phyloP scores from a whole-genome alignment of 805 yeast species.

The Deakozyma indianensis region DNA sequence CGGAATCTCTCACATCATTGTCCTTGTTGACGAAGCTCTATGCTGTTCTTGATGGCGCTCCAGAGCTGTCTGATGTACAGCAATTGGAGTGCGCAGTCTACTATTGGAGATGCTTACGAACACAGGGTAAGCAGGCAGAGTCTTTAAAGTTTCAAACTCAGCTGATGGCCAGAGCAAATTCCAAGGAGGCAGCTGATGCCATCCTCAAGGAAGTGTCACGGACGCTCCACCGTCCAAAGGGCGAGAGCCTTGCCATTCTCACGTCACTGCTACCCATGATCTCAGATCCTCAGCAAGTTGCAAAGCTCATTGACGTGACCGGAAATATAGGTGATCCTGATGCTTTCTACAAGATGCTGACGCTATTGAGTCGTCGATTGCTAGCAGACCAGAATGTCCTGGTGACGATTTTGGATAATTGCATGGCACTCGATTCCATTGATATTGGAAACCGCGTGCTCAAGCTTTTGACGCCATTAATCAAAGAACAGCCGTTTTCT shows the following conservation, averaged over 20 bases:
- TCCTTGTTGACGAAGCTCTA: conserved; percentile 10
- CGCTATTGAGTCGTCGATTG: not conserved
- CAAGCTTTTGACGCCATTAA: conserved; percentile 1
- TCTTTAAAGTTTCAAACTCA: conserved; percentile 10
- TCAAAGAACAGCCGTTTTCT: conserved; percentile 7
- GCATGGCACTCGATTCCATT: conserved; percentile 7
- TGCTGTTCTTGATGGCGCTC: conserved; percentile 9
- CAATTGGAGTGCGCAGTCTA: conserved; percentile 7
- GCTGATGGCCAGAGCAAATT: not conserved
- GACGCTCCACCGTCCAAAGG: not conserved
- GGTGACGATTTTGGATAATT: conserved; percentile 11
- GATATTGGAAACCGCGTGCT: conserved; percentile 9
- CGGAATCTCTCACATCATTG: conserved; percentile 5
- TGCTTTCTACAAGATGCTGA: not conserved
- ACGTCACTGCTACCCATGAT: not conserved
- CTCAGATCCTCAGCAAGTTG: not conserved
- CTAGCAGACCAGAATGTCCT: conserved; percentile 2
- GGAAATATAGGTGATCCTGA: not conserved
- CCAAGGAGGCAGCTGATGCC: not conserved
- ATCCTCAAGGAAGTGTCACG: not conserved
- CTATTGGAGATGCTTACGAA: conserved; percentile 11
- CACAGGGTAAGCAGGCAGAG: conserved; percentile 9
- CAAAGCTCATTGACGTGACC: not conserved
- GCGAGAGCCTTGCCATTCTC: not conserved
- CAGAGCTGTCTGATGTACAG: not conserved